A percentile compares a stretch with the other conserved stretches of the same genome.
Conservation (phyloP, 352 stramenopile species). For the Pythium guiyangense region DNA sequence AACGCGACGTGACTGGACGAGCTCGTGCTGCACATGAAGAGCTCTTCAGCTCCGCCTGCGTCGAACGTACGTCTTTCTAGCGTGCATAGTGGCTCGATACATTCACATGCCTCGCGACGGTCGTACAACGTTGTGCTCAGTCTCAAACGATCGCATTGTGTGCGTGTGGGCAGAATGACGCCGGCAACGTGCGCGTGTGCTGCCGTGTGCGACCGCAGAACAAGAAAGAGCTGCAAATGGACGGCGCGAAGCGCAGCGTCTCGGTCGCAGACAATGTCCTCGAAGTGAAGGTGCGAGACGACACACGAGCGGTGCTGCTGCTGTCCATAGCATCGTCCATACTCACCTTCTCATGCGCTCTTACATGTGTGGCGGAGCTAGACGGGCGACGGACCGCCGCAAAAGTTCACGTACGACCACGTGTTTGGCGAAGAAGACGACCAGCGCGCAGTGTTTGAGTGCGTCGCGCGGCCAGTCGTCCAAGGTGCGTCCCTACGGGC, state of each 20-base stretch:
- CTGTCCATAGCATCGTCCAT: not conserved
- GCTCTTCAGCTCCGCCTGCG: not conserved
- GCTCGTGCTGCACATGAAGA: slow-evolving; percentile 4
- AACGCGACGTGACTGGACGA: not conserved
- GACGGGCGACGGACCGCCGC: slow-evolving; percentile 45
- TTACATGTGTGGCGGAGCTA: slow-evolving; percentile 2
- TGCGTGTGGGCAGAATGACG: slow-evolving; percentile 11
- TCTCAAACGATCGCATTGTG: not conserved
- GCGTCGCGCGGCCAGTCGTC: slow-evolving; percentile 82
- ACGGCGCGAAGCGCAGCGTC: slow-evolving; percentile 48
- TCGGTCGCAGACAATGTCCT: slow-evolving; percentile 42
- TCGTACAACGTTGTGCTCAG: not conserved
- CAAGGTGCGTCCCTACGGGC: slow-evolving; percentile 47
- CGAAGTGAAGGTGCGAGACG: slow-evolving; percentile 52
- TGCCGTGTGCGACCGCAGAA: slow-evolving; percentile 83
- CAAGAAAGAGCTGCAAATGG: slow-evolving; percentile 69
- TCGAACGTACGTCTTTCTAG: slow-evolving; percentile 1
- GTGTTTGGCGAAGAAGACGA: slow-evolving; percentile 82
- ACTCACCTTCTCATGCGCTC: not conserved
- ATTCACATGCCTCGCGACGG: not conserved
- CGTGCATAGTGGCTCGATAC: not conserved
- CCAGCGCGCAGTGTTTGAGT: slow-evolving; percentile 89
- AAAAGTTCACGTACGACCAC: slow-evolving; percentile 88
- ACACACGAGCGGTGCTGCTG: not conserved
- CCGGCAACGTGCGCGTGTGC: slow-evolving; percentile 74